Base-by-base conservation (phyloP, 83 land plant species). In the Larix sibirica region DNA sequence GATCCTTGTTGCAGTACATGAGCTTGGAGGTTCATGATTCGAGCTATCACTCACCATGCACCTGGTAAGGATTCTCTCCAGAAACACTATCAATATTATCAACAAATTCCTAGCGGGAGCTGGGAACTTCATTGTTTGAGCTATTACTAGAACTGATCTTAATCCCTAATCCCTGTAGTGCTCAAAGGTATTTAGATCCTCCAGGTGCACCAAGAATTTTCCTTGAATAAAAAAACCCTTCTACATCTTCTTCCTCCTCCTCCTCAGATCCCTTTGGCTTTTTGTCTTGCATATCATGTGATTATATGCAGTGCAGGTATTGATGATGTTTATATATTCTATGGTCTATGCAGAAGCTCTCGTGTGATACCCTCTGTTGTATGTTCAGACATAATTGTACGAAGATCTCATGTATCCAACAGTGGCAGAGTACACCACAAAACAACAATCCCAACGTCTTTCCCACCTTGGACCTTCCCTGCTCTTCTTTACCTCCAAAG, bases 61-160 rank as follows among this genome's bases (percentile, higher is more conserved):
- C 77, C 54, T 73, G 9, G 47, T 38, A 73, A 73, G n/a, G 77
- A 73, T 73, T 50, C 77, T 36, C 12, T 73, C 77, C 36, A 73
- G 23, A 42, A 73, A 73, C 13, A 73, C 24, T 42, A 73, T 73
- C 77, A 73, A 42, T 54, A 42, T 36, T 42, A 44, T 23, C 47
- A 73, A 4, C 54, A 73, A 73, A 42, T 73, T 73, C 2, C 56
- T 17, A 40, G 77, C 77, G n/a, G 77, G 77, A 40, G 77, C 77
- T 20, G 77, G 77, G 26, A 73, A 73, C 56, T 73, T 73, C 77
- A 73, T 73, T 42, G 54, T 44, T 42, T 12, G 23, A 16, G 26
- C 75, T 17, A 20, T 10, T n/a, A 33, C 75, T 6, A 70, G 40
- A 16, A n/a, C 56, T 50, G 56, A 50, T 50, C 56, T 50, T 50